These are phyloP conservation scores for Allomyces macrogynus DNA, from an alignment of 192 early-diverging fungal genomes.

Conservation along the genomic window DNA sequence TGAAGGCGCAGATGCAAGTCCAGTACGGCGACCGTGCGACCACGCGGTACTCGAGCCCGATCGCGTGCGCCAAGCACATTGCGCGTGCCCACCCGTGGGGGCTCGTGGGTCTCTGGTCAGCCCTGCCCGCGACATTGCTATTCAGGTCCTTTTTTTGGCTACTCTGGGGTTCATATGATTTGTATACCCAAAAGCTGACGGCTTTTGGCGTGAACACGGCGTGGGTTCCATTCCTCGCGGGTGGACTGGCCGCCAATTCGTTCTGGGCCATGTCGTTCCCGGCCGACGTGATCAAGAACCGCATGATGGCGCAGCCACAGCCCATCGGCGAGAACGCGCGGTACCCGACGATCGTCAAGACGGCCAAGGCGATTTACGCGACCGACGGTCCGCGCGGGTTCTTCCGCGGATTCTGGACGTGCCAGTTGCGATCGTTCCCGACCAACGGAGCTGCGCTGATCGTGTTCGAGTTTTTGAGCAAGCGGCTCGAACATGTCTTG, in stretches of 20 bases:
- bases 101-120: background rate
- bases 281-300: background rate
- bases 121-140: background rate
- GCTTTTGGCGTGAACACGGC: background rate
- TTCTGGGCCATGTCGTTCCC: background rate
- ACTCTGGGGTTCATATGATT: background rate
- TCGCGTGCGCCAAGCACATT: background rate
- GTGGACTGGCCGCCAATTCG: background rate
- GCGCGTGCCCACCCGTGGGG: background rate
- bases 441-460: background rate
- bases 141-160: background rate
- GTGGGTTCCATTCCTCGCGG: background rate
- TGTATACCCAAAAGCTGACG: background rate
- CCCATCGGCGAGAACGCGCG: background rate
- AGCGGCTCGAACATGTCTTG: no score
- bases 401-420: background rate
- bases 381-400: background rate
- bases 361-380: background rate
- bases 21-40: background rate
- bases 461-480: background rate
- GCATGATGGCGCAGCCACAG: background rate
- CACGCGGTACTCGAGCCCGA: background rate
- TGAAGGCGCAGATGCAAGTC: background rate
- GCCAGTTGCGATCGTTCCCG: background rate
- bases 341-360: background rate